Conservation (phyloP, 208 protist species). For the Trypanosoma theileri region DNA sequence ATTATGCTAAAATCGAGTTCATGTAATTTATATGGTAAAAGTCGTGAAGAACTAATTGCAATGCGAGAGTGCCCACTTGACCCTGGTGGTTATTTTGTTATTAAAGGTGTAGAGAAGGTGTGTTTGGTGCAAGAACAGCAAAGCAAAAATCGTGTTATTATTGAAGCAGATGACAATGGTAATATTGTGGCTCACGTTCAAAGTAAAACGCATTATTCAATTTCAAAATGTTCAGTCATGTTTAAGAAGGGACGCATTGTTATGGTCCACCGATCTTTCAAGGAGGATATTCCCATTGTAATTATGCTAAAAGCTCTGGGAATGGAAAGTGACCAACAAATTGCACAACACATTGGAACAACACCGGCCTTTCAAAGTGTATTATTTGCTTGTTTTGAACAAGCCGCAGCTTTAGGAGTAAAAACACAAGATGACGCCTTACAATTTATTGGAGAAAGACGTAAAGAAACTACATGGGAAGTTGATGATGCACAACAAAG, state of each 20-base stretch:
- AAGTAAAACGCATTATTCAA: conserved; percentile 93
- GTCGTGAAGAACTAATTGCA: conserved; percentile 89
- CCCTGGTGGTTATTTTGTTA: conserved; percentile 99
- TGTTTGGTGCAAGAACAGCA: conserved; percentile 96
- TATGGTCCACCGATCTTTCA: conserved; percentile 98
- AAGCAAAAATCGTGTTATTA: conserved; percentile 99
- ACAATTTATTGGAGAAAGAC: conserved; percentile 96
- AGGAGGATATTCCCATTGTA: conserved; percentile 97
- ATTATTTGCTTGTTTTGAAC: conserved; percentile 97
- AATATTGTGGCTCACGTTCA: conserved; percentile 84
- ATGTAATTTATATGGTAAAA: conserved; percentile 95
- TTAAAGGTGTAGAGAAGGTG: conserved; percentile 99
- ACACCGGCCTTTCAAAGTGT: conserved; percentile 84
- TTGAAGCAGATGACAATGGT: conserved; percentile 85
- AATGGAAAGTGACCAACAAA: conserved; percentile 98
- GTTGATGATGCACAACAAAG: conserved; percentile 62
- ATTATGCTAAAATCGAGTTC: conserved; percentile 99
- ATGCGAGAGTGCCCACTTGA: conserved; percentile 99
- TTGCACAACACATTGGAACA: conserved; percentile 97
- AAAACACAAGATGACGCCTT: conserved; percentile 94
- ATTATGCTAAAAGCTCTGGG: conserved; percentile 98
- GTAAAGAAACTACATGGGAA: conserved; percentile 80
- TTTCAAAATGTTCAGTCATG: conserved; percentile 93
- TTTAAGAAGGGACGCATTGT: conserved; percentile 95
- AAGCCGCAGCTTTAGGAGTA: conserved; percentile 79